Percentiles rank a stretch among this genome's conserved stretches.
phyloP scores from a whole-genome alignment of 805 yeast species.

The Saccharomyces kudriavzevii region DNA sequence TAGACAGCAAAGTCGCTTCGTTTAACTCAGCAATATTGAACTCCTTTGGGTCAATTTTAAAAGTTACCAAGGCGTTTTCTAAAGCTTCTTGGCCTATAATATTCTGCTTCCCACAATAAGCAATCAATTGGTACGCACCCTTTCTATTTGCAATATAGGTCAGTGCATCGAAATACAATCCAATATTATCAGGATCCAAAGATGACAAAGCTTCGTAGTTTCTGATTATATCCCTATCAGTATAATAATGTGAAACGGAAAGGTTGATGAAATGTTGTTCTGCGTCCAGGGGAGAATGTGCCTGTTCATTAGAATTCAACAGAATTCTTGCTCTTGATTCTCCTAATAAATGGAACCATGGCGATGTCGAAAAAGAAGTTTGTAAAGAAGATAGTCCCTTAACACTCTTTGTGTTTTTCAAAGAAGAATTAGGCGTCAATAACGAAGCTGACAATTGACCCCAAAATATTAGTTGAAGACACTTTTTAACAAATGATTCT shows the following conservation, averaged over 20 bases:
- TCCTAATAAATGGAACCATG: conserved; percentile 28
- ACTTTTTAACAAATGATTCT: conserved; percentile 48
- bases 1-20: conserved; percentile 28
- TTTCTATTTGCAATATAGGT: conserved; percentile 42
- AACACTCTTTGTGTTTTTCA: conserved; percentile 9
- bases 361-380: conserved; percentile 19
- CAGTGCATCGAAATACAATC: conserved; percentile 53
- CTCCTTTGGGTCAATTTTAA: conserved; percentile 30
- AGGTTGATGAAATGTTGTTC: conserved; percentile 37
- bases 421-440: conserved; percentile 5
- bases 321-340: conserved; percentile 19
- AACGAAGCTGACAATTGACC: conserved; percentile 30
- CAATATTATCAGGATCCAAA: conserved; percentile 38
- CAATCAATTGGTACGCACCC: conserved; percentile 40
- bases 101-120: conserved; percentile 44
- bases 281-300: conserved; percentile 12
- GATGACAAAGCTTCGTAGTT: conserved; percentile 37
- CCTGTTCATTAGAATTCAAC: background rate
- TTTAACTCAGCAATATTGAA: conserved; percentile 13
- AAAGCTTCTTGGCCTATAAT: conserved; percentile 44
- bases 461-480: conserved; percentile 44
- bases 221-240: conserved; percentile 40
- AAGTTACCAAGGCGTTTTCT: conserved; percentile 30
- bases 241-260: conserved; percentile 42
- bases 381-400: conserved; percentile 26